Base-by-base conservation (phyloP, 2,329 filamentous ascomycete species). In the Zasmidium cellare region DNA sequence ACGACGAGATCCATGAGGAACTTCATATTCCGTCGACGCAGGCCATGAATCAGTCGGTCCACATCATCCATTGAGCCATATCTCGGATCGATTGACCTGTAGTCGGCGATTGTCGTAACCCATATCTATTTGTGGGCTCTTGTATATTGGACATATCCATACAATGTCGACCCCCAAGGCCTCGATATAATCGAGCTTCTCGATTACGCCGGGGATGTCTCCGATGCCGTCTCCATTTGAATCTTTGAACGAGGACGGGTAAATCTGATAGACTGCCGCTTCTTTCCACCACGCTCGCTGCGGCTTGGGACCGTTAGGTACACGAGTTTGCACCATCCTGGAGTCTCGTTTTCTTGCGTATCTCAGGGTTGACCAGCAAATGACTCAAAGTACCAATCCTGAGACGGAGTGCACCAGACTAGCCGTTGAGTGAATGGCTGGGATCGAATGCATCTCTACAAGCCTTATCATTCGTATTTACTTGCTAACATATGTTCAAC, bases 121-220 rank as follows among this genome's bases (percentile, higher is more conserved):
- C 79, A 81, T 81, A 54, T 82, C 80, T 12, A 53, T 49, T 23
- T 51, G 49, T 9, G 81, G 81, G 9, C 20, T 35, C 53, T 81
- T 80, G 69, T 77, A 81, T 18, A 79, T 76, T 3, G 87, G 87
- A 47, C 82, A 87, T 0, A 87, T 71, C 87, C 87, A 90, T 52
- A 90, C 75, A 6, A 85, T 79, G 65, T 89, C 82, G 11, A 86
- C 75, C 0, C 86, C 86, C 0, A 89, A 76, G 1, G 82, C 76
- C 53, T 82, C 77, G 51, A 89, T 76, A 66, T 89, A 86, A 67
- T 73, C 25, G 1, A 89, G 71, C 67, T 87, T 80, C 12, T 82
- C 82, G 18, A 86, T 83, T 51, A 89, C 83, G 9, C 86, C 87
- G 1, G 80, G 81, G 25, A 89, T 80, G 65, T 89, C 86, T 2